Conservation (phyloP, 345 rosid genomes). For the Bruguiera parviflora region DNA sequence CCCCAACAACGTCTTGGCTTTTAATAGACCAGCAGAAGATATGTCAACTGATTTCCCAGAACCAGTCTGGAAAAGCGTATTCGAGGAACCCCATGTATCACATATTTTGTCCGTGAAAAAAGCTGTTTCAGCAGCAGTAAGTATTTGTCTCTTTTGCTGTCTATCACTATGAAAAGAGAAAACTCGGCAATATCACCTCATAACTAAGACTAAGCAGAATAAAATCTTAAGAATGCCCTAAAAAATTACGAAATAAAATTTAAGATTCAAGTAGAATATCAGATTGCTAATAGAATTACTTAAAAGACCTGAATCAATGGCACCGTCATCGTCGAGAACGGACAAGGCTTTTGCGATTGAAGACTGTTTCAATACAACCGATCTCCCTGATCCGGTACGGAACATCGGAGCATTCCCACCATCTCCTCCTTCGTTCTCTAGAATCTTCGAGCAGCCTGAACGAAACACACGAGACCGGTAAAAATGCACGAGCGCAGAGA, state of each 20-base stretch:
- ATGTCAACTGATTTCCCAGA: conserved; percentile 63
- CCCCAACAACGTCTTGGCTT: conserved; percentile 71
- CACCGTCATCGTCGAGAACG: conserved; percentile 35
- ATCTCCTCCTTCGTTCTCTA: conserved; percentile 28
- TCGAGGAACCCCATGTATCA: conserved; percentile 22
- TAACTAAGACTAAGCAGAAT: too few relatives aligned
- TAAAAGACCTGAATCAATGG: conserved; percentile 32
- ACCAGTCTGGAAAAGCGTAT: conserved; percentile 66
- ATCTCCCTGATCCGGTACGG: conserved; percentile 59
- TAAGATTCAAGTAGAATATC: background rate
- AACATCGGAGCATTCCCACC: conserved; percentile 44
- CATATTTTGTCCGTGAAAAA: conserved; percentile 7
- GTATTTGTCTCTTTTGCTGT: too few relatives aligned
- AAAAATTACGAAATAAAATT: background rate
- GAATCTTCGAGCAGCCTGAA: conserved; percentile 44
- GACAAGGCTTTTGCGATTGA: conserved; percentile 59
- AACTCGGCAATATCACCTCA: too few relatives aligned
- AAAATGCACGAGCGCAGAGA: background rate
- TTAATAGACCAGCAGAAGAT: conserved; percentile 63
- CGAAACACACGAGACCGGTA: background rate
- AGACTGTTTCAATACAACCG: conserved; percentile 55
- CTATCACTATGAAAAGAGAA: too few relatives aligned
- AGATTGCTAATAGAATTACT: conserved; percentile 1
- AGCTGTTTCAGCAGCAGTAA: background rate
- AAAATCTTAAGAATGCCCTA: too few relatives aligned